Evolutionary conservation across 768 basidiomycete species (phyloP).

Genomic region (Wakefieldia striispora): DNA sequence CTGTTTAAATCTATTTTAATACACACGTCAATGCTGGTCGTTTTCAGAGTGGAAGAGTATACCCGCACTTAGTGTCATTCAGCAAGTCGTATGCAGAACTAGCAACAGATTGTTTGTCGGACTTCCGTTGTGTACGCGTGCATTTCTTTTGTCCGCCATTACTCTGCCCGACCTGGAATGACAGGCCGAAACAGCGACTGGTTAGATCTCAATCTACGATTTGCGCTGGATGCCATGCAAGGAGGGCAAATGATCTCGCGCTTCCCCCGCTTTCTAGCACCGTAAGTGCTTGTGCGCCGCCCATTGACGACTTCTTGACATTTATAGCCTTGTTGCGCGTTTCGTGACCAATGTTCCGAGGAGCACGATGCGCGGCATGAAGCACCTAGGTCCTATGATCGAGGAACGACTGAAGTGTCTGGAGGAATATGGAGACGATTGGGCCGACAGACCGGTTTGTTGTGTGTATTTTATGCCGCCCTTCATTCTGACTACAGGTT

Average conservation of each 20-base stretch:
- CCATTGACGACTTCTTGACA: neutral
- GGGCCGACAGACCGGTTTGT: conserved; percentile 34
- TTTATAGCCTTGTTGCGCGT: conserved; percentile 16
- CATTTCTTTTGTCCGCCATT: neutral
- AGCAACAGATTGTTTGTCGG: conserved; percentile 53
- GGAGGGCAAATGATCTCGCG: conserved; percentile 22
- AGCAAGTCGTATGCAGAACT: conserved; percentile 38
- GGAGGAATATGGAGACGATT: conserved; percentile 28
- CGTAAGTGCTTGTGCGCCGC: conserved; percentile 21
- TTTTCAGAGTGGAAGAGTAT: conserved; percentile 39
- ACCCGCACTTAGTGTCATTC: conserved; percentile 25
- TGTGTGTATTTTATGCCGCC: no score
- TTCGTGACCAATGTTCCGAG: conserved; percentile 12
- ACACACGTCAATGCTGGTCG: neutral
- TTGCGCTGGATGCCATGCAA: conserved; percentile 28
- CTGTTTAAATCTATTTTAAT: neutral
- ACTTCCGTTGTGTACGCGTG: conserved; percentile 38
- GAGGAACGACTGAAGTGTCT: conserved; percentile 25
- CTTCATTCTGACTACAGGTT: neutral
- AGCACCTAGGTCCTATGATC: conserved; percentile 27
- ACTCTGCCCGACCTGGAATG: neutral
- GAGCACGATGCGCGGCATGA: conserved; percentile 7
- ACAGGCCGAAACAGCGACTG: conserved; percentile 35
- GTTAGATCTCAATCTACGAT: conserved; percentile 28
- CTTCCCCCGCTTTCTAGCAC: conserved; percentile 35